Conservation (phyloP, 164 flowering plant species). For the Vitis amurensis region DNA sequence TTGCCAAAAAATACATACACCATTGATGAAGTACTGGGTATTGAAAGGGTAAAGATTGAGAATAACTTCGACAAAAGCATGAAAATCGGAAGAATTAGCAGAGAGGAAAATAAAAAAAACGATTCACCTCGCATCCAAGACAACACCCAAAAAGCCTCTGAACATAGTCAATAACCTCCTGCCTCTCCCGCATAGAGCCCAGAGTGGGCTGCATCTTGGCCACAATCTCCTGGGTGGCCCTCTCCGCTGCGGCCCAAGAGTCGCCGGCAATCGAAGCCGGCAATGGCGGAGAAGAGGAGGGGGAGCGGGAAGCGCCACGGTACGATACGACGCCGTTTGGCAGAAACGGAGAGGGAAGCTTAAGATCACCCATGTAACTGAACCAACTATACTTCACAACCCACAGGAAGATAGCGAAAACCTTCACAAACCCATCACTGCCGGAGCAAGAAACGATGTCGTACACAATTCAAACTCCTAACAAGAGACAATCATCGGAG, state of each 20-base stretch:
- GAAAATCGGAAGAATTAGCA: neutral
- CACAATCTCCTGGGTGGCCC: slow-evolving; percentile 25
- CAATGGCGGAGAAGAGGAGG: slow-evolving; percentile 6
- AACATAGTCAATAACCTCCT: slow-evolving; percentile 39
- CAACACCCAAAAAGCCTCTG: slow-evolving; percentile 27
- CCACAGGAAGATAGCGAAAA: neutral
- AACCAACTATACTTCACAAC: neutral
- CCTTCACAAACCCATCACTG: too few relatives aligned
- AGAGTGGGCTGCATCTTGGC: slow-evolving; percentile 35
- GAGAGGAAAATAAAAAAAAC: neutral
- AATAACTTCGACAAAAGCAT: neutral
- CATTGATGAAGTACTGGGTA: neutral
- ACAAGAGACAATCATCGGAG: too few relatives aligned
- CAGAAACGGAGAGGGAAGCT: neutral
- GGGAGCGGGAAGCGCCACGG: neutral
- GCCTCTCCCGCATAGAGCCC: slow-evolving; percentile 33
- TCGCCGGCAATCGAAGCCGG: slow-evolving; percentile 21
- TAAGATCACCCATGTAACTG: slow-evolving; percentile 12
- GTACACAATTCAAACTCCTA: too few relatives aligned
- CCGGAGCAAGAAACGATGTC: neutral
- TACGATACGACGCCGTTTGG: slow-evolving; percentile 1
- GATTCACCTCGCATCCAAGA: slow-evolving; percentile 32
- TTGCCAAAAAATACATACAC: neutral
- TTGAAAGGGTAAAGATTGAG: neutral
- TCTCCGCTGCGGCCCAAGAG: slow-evolving; percentile 35